A percentile compares a stretch with the other conserved stretches of the same genome.
phyloP scores from a whole-genome alignment of 169 alveolate genomes.

The Cryptosporidium bovis region DNA sequence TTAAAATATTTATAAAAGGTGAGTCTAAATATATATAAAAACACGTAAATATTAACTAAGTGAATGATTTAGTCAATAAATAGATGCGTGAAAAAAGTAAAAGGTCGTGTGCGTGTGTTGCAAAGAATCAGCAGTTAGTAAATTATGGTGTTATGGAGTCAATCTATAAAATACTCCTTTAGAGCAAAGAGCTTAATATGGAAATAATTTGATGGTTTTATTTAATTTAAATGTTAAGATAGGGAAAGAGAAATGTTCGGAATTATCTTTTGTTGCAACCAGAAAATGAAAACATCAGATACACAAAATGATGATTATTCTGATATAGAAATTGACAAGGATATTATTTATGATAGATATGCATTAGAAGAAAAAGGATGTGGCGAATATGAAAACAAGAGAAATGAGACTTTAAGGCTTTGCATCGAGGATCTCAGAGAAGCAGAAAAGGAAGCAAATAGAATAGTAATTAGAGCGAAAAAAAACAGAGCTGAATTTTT shows the following conservation, averaged over 20 bases:
- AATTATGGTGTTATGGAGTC: no score
- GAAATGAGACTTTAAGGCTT: not conserved
- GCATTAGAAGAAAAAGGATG: not conserved
- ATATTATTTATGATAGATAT: not conserved
- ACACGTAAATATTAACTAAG: no score
- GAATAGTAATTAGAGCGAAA: constrained; percentile 44
- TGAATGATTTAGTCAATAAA: no score
- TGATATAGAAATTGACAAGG: not conserved
- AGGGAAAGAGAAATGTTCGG: constrained; percentile 3
- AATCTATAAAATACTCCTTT: no score
- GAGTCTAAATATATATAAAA: no score
- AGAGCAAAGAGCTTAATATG: no score
- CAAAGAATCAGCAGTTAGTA: no score
- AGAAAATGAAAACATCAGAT: not conserved
- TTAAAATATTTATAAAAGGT: no score
- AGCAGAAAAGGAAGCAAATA: constrained; percentile 36
- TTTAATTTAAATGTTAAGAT: no score
- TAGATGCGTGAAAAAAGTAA: no score
- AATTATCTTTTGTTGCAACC: constrained; percentile 22
- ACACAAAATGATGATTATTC: not conserved
- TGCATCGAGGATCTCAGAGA: constrained; percentile 9
- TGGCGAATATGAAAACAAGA: not conserved
- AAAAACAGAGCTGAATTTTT: constrained; percentile 22
- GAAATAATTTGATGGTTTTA: no score
- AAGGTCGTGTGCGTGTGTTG: no score